Percentiles rank a stretch among this genome's conserved stretches.
phyloP scores from a whole-genome alignment of 345 rosid genomes.

The Dipteronia dyeriana region DNA sequence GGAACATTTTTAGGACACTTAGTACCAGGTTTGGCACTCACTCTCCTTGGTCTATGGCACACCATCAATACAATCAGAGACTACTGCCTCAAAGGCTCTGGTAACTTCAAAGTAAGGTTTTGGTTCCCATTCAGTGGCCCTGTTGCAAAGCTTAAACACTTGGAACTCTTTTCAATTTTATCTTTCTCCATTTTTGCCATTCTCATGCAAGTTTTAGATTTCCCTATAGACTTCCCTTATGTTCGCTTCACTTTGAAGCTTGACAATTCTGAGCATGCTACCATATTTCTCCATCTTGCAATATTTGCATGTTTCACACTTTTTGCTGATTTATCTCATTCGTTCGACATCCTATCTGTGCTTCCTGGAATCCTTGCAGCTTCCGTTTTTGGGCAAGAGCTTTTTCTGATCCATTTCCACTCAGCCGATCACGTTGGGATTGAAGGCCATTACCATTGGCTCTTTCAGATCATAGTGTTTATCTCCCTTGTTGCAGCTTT shows the following conservation, averaged over 20 bases:
- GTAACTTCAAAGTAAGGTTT: conserved; percentile 46
- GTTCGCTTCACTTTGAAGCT: conserved; percentile 54
- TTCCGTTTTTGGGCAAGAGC: conserved; percentile 74
- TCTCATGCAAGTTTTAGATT: conserved; percentile 54
- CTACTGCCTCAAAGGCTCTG: conserved; percentile 60
- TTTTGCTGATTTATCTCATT: conserved; percentile 49
- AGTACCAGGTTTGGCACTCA: conserved; percentile 66
- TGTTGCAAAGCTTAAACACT: conserved; percentile 44
- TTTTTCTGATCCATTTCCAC: conserved; percentile 87
- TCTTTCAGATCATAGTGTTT: conserved; percentile 72
- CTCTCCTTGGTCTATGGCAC: conserved; percentile 86
- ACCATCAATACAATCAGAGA: conserved; percentile 59
- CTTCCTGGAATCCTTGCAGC: conserved; percentile 62
- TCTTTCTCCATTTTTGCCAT: conserved; percentile 66
- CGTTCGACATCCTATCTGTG: conserved; percentile 48
- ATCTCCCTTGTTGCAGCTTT: conserved; percentile 58
- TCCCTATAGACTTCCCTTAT: conserved; percentile 30
- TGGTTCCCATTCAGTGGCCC: conserved; percentile 57
- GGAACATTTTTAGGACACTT: conserved; percentile 76
- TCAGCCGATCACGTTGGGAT: conserved; percentile 81
- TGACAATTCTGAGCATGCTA: conserved; percentile 76
- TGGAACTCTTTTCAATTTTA: conserved; percentile 56
- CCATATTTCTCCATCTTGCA: conserved; percentile 83
- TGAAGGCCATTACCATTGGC: conserved; percentile 92
- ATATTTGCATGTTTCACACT: conserved; percentile 70